Percentiles rank a stretch among this genome's conserved stretches.
Evolutionary conservation across 1,284 basidiomycete genomes (phyloP).

Genomic region (Trametes versicolor): DNA sequence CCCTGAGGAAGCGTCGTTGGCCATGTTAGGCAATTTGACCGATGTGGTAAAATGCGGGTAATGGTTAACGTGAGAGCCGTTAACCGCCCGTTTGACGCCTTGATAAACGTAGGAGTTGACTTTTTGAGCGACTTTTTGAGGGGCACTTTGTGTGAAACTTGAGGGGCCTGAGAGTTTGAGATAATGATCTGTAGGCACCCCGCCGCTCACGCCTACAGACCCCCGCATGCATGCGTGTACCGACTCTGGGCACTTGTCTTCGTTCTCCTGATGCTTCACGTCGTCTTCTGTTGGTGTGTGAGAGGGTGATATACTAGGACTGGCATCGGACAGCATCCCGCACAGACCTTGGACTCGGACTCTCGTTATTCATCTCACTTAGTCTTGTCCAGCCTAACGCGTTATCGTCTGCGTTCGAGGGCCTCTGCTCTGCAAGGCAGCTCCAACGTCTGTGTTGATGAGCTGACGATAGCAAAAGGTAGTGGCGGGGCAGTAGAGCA

Average conservation of each 20-base stretch:
- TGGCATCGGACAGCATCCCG: no score
- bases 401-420: no score
- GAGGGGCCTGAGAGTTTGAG: background rate
- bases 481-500: no score
- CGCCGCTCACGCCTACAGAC: background rate
- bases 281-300: background rate
- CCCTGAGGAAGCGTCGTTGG: conserved; percentile 36
- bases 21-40: conserved; percentile 39
- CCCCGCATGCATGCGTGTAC: background rate
- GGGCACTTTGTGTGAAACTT: conserved; percentile 4
- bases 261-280: background rate
- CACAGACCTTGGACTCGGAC: no score
- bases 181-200: background rate
- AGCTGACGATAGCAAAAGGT: no score
- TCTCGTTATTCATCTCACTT: no score
- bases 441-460: no score
- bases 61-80: conserved; percentile 38
- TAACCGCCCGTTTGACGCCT: conserved; percentile 15
- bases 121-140: background rate
- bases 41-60: conserved; percentile 31
- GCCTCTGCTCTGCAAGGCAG: no score
- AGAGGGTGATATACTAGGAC: no score
- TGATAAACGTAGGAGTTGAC: conserved; percentile 17
- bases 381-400: no score
- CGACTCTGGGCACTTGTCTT: background rate